phyloP scores from a whole-genome alignment of 2,329 filamentous ascomycete species.

The Cercospora berteroae region DNA sequence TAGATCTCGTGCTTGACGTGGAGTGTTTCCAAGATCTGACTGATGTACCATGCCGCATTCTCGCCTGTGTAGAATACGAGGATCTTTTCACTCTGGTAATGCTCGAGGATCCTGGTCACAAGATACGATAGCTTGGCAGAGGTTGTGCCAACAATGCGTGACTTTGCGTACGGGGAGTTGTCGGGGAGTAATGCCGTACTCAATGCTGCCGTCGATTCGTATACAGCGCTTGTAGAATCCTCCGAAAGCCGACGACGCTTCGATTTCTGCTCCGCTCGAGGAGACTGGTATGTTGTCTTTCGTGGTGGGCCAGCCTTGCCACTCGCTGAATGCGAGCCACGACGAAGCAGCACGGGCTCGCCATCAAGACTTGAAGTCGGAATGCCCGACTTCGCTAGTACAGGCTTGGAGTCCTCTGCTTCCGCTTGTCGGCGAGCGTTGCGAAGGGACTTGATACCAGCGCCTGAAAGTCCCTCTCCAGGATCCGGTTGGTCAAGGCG shows the following conservation, averaged over 20 bases:
- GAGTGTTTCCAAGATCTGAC: conserved; percentile 73
- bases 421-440: conserved; percentile 1
- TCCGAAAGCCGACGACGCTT: neutral
- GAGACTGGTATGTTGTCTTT: neutral
- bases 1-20: conserved; percentile 65
- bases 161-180: conserved; percentile 57
- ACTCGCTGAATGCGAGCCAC: neutral
- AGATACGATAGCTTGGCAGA: conserved; percentile 88
- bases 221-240: neutral
- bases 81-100: conserved; percentile 76
- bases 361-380: conserved; percentile 42
- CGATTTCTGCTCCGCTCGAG: neutral
- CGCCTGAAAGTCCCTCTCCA: conserved; percentile 34
- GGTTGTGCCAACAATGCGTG: conserved; percentile 71
- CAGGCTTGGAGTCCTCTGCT: conserved; percentile 12
- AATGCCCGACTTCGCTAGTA: conserved; percentile 40
- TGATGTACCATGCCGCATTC: conserved; percentile 82
- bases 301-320: neutral
- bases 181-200: neutral
- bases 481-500: conserved; percentile 31
- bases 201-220: neutral
- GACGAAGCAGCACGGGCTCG: conserved; percentile 34
- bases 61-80: conserved; percentile 90
- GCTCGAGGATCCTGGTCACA: conserved; percentile 65
- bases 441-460: conserved; percentile 33